Evolutionary conservation across 306 rosid species (phyloP).

Genomic region (Acacia confusa): DNA sequence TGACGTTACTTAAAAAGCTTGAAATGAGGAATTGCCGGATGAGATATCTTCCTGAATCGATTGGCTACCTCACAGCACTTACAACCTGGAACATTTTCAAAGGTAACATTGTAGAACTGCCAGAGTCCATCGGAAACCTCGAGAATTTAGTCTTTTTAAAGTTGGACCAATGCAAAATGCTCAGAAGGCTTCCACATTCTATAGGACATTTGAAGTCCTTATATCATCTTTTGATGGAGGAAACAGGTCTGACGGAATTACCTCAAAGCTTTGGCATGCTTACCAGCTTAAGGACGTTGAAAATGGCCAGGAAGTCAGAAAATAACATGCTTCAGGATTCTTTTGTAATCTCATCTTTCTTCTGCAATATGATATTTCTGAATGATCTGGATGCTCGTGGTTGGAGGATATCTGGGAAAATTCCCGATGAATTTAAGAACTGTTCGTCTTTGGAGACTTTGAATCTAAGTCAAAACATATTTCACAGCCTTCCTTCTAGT

Average conservation of each 20-base stretch:
- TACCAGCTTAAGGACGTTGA: conserved; percentile 48
- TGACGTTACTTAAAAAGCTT: conserved; percentile 55
- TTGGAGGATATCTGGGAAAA: conserved; percentile 56
- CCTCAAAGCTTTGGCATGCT: conserved; percentile 69
- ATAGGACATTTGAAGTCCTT: conserved; percentile 57
- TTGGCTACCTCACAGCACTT: conserved; percentile 50
- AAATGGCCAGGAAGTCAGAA: conserved; percentile 42
- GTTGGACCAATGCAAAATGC: conserved; percentile 43
- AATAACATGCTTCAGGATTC: background rate
- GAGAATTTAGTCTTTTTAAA: conserved; percentile 51
- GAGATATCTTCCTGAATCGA: conserved; percentile 52
- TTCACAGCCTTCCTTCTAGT: conserved; percentile 67
- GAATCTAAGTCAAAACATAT: conserved; percentile 42
- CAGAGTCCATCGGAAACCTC: conserved; percentile 45
- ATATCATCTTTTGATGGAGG: conserved; percentile 45
- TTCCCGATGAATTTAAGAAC: conserved; percentile 60
- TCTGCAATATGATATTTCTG: conserved; percentile 51
- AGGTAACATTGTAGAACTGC: conserved; percentile 50
- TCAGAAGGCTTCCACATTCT: conserved; percentile 55
- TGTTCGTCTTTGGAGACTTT: conserved; percentile 45
- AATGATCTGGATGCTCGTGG: conserved; percentile 42
- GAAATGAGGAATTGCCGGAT: conserved; percentile 54
- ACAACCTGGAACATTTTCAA: conserved; percentile 38
- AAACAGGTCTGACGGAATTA: conserved; percentile 46
- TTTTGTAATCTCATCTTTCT: conserved; percentile 44